These are phyloP conservation scores for Pseudohalonectria lignicola DNA, from an alignment of 2,329 filamentous ascomycete species.

Conservation along the genomic window DNA sequence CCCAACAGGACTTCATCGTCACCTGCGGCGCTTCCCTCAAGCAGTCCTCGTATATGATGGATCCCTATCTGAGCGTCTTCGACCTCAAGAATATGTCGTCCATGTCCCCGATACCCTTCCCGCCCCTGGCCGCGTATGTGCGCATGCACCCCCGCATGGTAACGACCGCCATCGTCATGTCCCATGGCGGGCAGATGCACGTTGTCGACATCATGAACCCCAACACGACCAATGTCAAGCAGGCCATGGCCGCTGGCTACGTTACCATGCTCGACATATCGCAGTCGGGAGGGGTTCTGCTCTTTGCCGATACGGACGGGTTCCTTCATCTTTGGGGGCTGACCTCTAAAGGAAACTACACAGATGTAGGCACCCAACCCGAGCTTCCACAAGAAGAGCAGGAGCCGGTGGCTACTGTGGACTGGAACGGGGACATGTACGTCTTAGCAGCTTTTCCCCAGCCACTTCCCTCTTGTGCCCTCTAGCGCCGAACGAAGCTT, in stretches of 20 bases:
- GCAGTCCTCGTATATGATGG: slow-evolving; percentile 68
- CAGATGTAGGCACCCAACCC: too few species aligned
- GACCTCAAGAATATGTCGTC: slow-evolving; percentile 85
- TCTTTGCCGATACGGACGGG: slow-evolving; percentile 67
- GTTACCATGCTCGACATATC: slow-evolving; percentile 78
- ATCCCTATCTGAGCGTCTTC: slow-evolving; percentile 90
- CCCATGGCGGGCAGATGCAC: slow-evolving; percentile 86
- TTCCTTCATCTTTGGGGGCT: slow-evolving; percentile 83
- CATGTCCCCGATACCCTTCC: slow-evolving; percentile 83
- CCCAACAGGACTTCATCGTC: slow-evolving; percentile 86
- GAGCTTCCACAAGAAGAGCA: slow-evolving; percentile 59
- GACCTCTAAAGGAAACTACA: too few species aligned
- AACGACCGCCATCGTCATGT: slow-evolving; percentile 88
- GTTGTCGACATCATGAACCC: slow-evolving; percentile 93
- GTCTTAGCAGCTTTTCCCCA: neutral
- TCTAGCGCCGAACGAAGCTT: too few species aligned
- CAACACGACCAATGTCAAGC: slow-evolving; percentile 74
- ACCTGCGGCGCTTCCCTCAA: slow-evolving; percentile 89
- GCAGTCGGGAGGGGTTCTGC: slow-evolving; percentile 76
- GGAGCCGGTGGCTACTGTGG: slow-evolving; percentile 47
- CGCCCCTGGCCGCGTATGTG: slow-evolving; percentile 85
- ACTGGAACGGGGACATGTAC: slow-evolving; percentile 17
- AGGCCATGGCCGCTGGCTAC: slow-evolving; percentile 66
- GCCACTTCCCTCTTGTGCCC: neutral
- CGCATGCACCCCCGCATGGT: slow-evolving; percentile 94